Evolutionary conservation across 176 grass and related monocot species (phyloP), one percentile per base, ranked within the genome.

Genomic region (Lolium rigidum): DNA sequence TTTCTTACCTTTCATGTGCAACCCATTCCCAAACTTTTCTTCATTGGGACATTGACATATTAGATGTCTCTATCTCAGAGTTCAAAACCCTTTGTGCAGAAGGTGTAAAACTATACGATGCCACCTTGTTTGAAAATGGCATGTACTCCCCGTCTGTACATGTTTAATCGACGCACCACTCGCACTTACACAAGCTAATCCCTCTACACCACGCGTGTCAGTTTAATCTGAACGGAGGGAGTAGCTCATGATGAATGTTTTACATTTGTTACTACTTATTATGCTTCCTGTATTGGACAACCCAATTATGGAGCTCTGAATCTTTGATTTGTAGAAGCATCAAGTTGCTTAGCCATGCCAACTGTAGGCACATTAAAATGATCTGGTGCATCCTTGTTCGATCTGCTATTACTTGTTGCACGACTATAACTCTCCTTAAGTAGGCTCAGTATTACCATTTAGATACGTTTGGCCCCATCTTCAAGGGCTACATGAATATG

Each of bases 1-100:
- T 70, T 18, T 82, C 9, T 70, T 14, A 49, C 39, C 24, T 82
- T 78, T 1, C 69, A 89, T 92, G 76, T 92, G 66, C 80, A 98
- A 94, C 91, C 93, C 56, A 81, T 98, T 51, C 92, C 84, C 77
- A 82, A 52, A 59, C 94, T 98, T 79, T 83, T 82, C 48, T 98
- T 98, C 21, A 25, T 95, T 86, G 96, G 93, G 59, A 82, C 61
- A 67, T 95, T 93, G 7, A 72, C 78, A 13, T 92, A 88, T 89
- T 78, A 95, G 49, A 92, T 88, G 58, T 98, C 97, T 41, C 35
- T 92, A 44, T 91, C 90, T 50, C 78, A 83, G 74, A 91, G 90
- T 88, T 91, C 86, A 84, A 91, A 65, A 89, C 89, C 96, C 61
- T 86, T 94, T 41, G 51, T n/a, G n/a, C 87, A 25, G 93, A 98